These are phyloP conservation scores for Candida coquimbonensis DNA, from an alignment of 805 yeast species.

Conservation along the genomic window DNA sequence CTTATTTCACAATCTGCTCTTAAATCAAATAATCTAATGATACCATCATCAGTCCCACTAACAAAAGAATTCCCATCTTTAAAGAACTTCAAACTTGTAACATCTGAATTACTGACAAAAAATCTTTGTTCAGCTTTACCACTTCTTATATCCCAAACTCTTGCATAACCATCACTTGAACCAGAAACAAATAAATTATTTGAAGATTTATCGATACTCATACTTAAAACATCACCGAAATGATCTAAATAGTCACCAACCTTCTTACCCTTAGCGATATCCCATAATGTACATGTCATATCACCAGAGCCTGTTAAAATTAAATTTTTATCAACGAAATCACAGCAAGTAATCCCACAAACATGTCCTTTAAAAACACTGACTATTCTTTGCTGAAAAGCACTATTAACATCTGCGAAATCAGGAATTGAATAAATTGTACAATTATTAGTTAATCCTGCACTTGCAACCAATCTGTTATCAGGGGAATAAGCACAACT, in stretches of 20 bases:
- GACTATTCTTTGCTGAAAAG: conserved; percentile 35
- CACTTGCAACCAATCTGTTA: conserved; percentile 64
- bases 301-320: conserved; percentile 77
- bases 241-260: conserved; percentile 55
- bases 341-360: conserved; percentile 73
- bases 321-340: conserved; percentile 50
- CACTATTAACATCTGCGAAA: conserved; percentile 23
- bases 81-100: conserved; percentile 53
- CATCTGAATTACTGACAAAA: conserved; percentile 55
- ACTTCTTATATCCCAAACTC: conserved; percentile 60
- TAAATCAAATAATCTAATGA: conserved; percentile 62
- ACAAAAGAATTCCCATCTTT: conserved; percentile 67
- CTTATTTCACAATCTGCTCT: conserved; percentile 69
- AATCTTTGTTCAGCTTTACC: conserved; percentile 39
- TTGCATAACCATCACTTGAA: conserved; percentile 61
- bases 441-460: conserved; percentile 76
- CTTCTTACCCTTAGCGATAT: conserved; percentile 51
- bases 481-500: conserved; percentile 68
- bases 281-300: conserved; percentile 76
- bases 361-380: conserved; percentile 70
- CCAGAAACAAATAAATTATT: conserved; percentile 46
- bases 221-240: conserved; percentile 60
- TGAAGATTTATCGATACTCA: conserved; percentile 27
- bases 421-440: conserved; percentile 49
- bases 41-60: conserved; percentile 76